phyloP scores from a whole-genome alignment of 106 monocot genomes.

The Dendrobium officinale region DNA sequence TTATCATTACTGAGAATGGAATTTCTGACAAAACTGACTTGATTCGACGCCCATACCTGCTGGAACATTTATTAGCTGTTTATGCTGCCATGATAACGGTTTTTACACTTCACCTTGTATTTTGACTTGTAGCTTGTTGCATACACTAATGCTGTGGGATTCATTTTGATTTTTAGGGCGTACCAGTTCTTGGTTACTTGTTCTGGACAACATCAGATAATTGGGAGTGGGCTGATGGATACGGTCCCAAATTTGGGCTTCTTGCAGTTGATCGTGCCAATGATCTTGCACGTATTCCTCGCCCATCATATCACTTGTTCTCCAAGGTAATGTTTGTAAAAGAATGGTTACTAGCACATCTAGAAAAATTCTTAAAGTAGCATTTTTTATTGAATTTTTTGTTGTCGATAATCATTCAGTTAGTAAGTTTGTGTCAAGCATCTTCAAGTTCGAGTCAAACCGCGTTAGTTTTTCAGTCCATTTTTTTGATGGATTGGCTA shows the following conservation, averaged over 20 bases:
- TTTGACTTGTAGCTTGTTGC: background rate
- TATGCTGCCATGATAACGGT: constrained; percentile 81
- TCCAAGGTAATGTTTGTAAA: constrained; percentile 49
- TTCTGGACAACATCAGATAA: constrained; percentile 99
- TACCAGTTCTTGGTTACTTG: constrained; percentile 83
- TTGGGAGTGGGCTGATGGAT: constrained; percentile 99
- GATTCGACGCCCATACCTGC: constrained; percentile 79
- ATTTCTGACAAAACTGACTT: constrained; percentile 94
- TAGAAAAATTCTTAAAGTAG: no score
- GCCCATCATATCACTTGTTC: constrained; percentile 83
- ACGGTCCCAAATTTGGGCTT: constrained; percentile 97
- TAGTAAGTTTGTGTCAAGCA: no score
- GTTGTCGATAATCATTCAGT: no score
- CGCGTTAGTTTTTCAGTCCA: no score
- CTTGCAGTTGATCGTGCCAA: constrained; percentile 91
- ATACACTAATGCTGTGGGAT: background rate
- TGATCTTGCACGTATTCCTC: constrained; percentile 58
- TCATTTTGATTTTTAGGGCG: constrained; percentile 47
- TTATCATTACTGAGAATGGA: constrained; percentile 90
- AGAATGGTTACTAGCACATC: background rate
- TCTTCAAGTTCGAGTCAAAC: no score
- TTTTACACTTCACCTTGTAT: background rate
- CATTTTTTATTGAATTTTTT: no score
- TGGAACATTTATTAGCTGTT: constrained; percentile 82
- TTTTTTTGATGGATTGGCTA: no score